Evolutionary conservation across 495 filamentous ascomycete genomes (phyloP), one percentile per base, ranked within the genome.

Genomic region (Aspergillus campestris): DNA sequence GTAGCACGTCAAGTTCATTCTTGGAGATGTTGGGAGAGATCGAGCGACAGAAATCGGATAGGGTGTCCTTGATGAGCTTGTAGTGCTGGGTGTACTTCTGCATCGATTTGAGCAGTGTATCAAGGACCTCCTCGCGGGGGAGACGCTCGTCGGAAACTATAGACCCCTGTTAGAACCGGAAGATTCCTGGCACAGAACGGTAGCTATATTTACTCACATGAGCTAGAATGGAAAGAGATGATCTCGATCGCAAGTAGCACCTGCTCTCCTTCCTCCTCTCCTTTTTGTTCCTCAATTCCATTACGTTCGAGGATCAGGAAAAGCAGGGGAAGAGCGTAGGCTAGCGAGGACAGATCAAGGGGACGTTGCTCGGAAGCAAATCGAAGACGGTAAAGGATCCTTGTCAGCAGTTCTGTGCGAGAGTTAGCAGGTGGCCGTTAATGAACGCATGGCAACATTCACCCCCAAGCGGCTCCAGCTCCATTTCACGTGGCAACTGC

Each of bases 331-430:
- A 97, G 73, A 30, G 92, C 77, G 54, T 96, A 98, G 40, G 83
- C 84, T 14, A 97, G 69, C 2, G 91, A 87, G 5, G 89, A 79
- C 3, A 75, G 72, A 57, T 97, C 94, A 48, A 97, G 88, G 3
- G 90, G 87, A 3, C 89, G 79, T 59, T 97, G 92, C 58, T 95
- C 92, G 9, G 86, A 86, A 43, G 88, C 75, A 58, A 95, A 94
- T 13, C 89, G 84, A 37, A 98, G 65, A 30, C 90, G 83, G 61
- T 96, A 96, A 10, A 98, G 71, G 7, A 97, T 79, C 61, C 92
- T 79, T 12, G 91, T 96, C 9, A 94, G 75, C 4, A 95, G 79
- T 38, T 92, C 84, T 69, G 44, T 30, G 30, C 28, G 24, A 13
- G 34, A 32, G 29, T 59, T 38, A 52, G 45, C 32, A 14, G 31